Percentiles rank a stretch among this genome's conserved stretches.
Evolutionary conservation across 176 grass and related monocot genomes (phyloP).

Genomic region (Aegilops tauschii): DNA sequence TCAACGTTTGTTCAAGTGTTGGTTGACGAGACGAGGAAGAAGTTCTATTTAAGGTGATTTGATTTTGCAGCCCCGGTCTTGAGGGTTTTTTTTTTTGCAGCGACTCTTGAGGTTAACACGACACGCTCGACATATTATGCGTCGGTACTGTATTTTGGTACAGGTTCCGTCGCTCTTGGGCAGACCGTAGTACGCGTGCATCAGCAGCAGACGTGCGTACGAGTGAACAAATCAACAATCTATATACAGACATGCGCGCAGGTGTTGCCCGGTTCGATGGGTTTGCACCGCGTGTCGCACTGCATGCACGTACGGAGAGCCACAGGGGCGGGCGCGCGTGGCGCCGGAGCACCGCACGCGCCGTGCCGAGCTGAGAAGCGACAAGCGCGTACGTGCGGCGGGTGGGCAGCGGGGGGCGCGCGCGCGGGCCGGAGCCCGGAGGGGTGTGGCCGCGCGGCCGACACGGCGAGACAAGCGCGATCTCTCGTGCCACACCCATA

Average conservation of each 20-base stretch:
- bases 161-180: too few relatives aligned
- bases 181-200: too few relatives aligned
- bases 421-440: neutral
- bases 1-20: too few relatives aligned
- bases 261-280: neutral
- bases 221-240: neutral
- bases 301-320: neutral
- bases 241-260: neutral
- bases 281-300: neutral
- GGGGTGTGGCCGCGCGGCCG: constrained; percentile 8
- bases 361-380: neutral
- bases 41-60: too few relatives aligned
- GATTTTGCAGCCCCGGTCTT: too few relatives aligned
- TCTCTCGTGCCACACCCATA: neutral
- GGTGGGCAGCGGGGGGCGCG: neutral
- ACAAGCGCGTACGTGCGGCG: neutral
- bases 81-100: too few relatives aligned
- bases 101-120: too few relatives aligned
- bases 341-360: neutral
- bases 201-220: too few relatives aligned
- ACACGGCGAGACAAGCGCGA: constrained; percentile 39
- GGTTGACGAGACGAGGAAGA: too few relatives aligned
- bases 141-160: too few relatives aligned
- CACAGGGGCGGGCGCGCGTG: neutral
- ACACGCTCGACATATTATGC: too few relatives aligned